Conservation (phyloP, 108 stramenopile genomes). For the Conticribra guillardii region DNA sequence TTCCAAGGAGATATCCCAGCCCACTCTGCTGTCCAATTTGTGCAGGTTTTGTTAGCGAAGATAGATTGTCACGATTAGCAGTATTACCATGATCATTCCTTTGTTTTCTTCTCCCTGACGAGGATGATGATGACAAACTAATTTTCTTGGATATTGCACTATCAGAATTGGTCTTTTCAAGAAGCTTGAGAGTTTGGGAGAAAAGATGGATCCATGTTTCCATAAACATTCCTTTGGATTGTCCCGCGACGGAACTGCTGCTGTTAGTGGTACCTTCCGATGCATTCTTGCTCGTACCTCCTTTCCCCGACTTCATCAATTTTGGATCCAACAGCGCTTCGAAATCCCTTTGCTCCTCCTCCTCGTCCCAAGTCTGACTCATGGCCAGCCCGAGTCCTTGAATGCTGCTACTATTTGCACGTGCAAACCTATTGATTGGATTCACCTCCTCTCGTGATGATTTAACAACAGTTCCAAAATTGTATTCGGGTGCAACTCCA, state of each 20-base stretch:
- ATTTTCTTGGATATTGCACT: not conserved
- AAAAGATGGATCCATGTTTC: constrained; percentile 52
- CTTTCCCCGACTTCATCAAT: not conserved
- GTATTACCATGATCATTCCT: not conserved
- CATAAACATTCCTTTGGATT: constrained; percentile 52
- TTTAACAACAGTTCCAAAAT: constrained; percentile 51
- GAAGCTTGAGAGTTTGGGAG: constrained; percentile 36
- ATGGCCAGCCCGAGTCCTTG: not conserved
- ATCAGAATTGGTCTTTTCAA: not conserved
- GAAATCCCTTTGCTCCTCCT: constrained; percentile 41
- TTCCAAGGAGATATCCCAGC: constrained; percentile 11
- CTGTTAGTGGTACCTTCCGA: not conserved
- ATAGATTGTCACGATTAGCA: not conserved
- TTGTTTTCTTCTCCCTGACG: not conserved
- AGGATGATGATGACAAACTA: not conserved
- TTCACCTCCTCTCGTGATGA: constrained; percentile 7
- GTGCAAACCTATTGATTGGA: not conserved
- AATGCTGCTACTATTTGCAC: not conserved
- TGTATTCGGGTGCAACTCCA: constrained; percentile 51
- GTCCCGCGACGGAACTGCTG: constrained; percentile 2
- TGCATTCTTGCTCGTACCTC: not conserved
- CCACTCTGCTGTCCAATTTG: constrained; percentile 15
- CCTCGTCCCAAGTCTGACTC: constrained; percentile 26
- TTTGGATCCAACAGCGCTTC: constrained; percentile 31
- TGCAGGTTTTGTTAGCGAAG: constrained; percentile 4